phyloP scores from a whole-genome alignment of 2,329 filamentous ascomycete species.

The Curvularia sp. region DNA sequence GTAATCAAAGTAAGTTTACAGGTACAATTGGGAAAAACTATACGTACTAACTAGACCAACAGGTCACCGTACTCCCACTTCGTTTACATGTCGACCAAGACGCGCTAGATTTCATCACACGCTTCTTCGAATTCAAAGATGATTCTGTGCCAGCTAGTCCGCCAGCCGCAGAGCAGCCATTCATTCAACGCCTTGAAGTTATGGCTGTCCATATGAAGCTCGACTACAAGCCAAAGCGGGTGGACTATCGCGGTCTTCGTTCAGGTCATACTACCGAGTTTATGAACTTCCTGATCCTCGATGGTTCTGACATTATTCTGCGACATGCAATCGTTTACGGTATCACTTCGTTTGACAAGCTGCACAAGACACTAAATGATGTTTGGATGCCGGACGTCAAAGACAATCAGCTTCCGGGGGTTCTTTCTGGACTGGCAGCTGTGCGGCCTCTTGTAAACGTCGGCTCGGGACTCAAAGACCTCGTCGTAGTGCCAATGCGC shows the following conservation, averaged over 20 bases:
- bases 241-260: slow-evolving; percentile 90
- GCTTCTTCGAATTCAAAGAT: slow-evolving; percentile 98
- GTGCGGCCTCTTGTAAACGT: slow-evolving; percentile 93
- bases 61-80: slow-evolving; percentile 77
- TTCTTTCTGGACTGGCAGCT: slow-evolving; percentile 86
- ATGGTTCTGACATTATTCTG: slow-evolving; percentile 84
- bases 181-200: slow-evolving; percentile 88
- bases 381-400: slow-evolving; percentile 97
- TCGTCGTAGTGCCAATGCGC: slow-evolving; percentile 86
- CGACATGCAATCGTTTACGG: slow-evolving; percentile 93
- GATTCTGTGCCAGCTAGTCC: slow-evolving; percentile 66
- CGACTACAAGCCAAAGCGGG: slow-evolving; percentile 98
- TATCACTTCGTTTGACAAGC: slow-evolving; percentile 84
- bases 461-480: slow-evolving; percentile 81
- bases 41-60: slow-evolving; percentile 11
- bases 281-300: slow-evolving; percentile 97
- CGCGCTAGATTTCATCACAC: slow-evolving; percentile 92
- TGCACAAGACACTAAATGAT: slow-evolving; percentile 90
- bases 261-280: slow-evolving; percentile 96
- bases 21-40: neutral
- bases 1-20: slow-evolving; percentile 71
- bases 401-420: slow-evolving; percentile 83
- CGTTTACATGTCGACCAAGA: slow-evolving; percentile 96
- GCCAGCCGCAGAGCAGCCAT: slow-evolving; percentile 71
- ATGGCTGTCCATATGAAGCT: slow-evolving; percentile 82